Evolutionary conservation across 345 rosid genomes (phyloP).

Genomic region (Eutrema yunnanense): DNA sequence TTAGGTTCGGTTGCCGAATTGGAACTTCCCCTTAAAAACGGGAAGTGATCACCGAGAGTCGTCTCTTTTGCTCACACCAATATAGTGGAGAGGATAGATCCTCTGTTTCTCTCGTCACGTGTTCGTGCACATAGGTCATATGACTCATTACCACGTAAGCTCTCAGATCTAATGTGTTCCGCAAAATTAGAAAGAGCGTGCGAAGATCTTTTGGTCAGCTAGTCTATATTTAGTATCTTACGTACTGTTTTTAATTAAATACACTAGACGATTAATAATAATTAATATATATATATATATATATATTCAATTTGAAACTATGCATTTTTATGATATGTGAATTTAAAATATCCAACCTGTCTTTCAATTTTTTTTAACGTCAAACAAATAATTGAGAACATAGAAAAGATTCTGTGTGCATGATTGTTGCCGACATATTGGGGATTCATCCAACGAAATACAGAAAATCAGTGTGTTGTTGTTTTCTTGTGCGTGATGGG

Average conservation of each 20-base stretch:
- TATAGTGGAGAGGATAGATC: background rate
- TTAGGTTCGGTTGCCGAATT: background rate
- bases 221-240: background rate
- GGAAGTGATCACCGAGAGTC: background rate
- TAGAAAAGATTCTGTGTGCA: slow-evolving; percentile 12
- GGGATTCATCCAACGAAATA: slow-evolving; percentile 15
- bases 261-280: background rate
- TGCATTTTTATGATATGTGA: background rate
- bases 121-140: background rate
- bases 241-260: background rate
- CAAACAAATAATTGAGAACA: background rate
- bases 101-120: background rate
- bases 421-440: slow-evolving; percentile 32
- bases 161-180: background rate
- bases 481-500: slow-evolving; percentile 6
- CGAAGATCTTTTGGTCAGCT: background rate
- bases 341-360: background rate
- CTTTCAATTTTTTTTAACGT: background rate
- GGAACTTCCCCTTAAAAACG: background rate
- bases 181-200: background rate
- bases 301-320: no score
- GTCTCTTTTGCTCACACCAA: background rate
- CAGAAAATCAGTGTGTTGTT: background rate
- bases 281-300: no score
- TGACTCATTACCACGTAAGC: slow-evolving; percentile 4